Evolutionary conservation across 108 stramenopile species (phyloP).

Genomic region (Cylindrotheca closterium): DNA sequence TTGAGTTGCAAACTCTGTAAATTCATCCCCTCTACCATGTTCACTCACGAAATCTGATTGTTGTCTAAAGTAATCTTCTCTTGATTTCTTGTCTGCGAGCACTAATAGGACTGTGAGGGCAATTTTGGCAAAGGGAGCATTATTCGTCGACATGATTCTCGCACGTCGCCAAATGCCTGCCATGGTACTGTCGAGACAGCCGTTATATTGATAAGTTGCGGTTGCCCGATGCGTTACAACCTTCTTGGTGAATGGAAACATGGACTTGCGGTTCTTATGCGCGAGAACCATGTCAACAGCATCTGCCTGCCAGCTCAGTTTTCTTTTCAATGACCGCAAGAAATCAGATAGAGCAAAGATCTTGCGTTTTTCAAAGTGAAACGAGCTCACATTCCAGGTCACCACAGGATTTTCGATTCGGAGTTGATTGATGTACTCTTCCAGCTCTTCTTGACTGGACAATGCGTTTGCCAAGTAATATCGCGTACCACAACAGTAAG

Average conservation of each 20-base stretch:
- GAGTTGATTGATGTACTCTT: constrained; percentile 61
- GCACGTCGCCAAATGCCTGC: constrained; percentile 84
- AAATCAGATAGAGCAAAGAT: constrained; percentile 32
- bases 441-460: constrained; percentile 56
- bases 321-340: constrained; percentile 19
- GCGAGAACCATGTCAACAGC: background rate
- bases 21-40: constrained; percentile 72
- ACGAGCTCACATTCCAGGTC: constrained; percentile 78
- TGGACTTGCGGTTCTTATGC: constrained; percentile 10
- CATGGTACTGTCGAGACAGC: constrained; percentile 61
- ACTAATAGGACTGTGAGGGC: constrained; percentile 67
- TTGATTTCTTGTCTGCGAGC: constrained; percentile 51
- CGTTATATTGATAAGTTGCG: constrained; percentile 50
- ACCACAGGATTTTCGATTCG: constrained; percentile 53
- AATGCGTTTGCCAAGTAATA: constrained; percentile 68
- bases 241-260: constrained; percentile 55
- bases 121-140: constrained; percentile 78
- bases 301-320: background rate
- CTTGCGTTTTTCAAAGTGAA: constrained; percentile 74
- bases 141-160: constrained; percentile 19
- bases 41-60: constrained; percentile 75
- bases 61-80: constrained; percentile 85
- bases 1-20: constrained; percentile 80
- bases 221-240: constrained; percentile 67
- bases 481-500: constrained; percentile 72